Evolutionary conservation across 139 green algal genomes (phyloP).

Genomic region (Coccomyxa sp.): DNA sequence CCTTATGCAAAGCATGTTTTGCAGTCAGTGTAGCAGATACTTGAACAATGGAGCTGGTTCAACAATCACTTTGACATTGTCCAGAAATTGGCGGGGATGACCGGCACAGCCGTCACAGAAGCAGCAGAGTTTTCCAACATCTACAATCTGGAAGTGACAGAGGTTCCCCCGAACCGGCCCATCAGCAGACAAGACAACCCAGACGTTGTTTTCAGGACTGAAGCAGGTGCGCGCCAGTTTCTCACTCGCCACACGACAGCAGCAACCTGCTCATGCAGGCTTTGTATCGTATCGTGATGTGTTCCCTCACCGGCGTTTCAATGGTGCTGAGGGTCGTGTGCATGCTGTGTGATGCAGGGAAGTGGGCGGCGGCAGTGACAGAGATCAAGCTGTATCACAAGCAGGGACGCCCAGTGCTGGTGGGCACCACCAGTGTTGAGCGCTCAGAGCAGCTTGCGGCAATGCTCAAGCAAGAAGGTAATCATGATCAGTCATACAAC

Average conservation of each 20-base stretch:
- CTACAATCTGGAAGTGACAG: slow-evolving; percentile 89
- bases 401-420: slow-evolving; percentile 83
- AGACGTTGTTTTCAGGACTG: slow-evolving; percentile 89
- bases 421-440: slow-evolving; percentile 93
- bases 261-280: neutral
- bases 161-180: slow-evolving; percentile 69
- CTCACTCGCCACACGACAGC: neutral
- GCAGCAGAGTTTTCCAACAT: slow-evolving; percentile 92
- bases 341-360: slow-evolving; percentile 38
- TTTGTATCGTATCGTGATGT: neutral
- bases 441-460: slow-evolving; percentile 77
- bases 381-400: slow-evolving; percentile 91
- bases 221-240: neutral
- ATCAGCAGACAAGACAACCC: slow-evolving; percentile 73
- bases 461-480: slow-evolving; percentile 56
- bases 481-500: neutral
- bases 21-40: no score
- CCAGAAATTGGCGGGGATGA: slow-evolving; percentile 83
- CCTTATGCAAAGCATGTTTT: no score
- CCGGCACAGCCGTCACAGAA: slow-evolving; percentile 92
- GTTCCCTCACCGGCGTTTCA: no score
- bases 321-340: no score
- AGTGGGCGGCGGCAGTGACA: slow-evolving; percentile 84
- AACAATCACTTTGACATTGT: neutral
- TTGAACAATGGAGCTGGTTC: no score